Conservation (phyloP, 163 green algal species). For the Chlorella variabilis region DNA sequence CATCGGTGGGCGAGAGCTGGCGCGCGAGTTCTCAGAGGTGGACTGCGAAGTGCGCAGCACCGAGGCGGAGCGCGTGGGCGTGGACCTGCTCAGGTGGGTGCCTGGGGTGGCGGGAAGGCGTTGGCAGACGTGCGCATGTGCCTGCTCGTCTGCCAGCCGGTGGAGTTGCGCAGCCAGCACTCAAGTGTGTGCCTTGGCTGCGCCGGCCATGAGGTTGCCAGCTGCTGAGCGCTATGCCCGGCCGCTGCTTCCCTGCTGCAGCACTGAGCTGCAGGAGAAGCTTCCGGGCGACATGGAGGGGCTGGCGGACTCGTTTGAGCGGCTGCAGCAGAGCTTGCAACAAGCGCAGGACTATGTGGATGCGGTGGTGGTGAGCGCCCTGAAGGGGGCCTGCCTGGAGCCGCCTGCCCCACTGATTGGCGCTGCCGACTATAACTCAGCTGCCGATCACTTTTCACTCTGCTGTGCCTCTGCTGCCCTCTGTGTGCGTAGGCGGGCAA, state of each 20-base stretch:
- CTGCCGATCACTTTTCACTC: too few species aligned
- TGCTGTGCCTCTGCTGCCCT: too few species aligned
- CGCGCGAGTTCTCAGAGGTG: constrained; percentile 92
- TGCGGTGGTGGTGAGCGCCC: constrained; percentile 79
- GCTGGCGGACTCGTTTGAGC: constrained; percentile 69
- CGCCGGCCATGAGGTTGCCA: too few species aligned
- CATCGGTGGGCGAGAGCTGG: constrained; percentile 60
- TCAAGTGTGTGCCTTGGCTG: too few species aligned
- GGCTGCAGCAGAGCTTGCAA: constrained; percentile 74
- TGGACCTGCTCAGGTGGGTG: constrained; percentile 32
- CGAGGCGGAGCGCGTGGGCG: constrained; percentile 77
- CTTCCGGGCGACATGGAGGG: constrained; percentile 78
- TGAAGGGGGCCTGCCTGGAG: too few species aligned
- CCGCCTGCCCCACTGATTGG: not conserved
- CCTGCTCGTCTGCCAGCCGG: too few species aligned
- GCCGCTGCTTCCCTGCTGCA: not conserved
- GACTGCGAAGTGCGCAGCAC: constrained; percentile 77
- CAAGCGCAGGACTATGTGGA: constrained; percentile 82
- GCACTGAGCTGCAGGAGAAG: constrained; percentile 48
- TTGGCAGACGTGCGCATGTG: not conserved
- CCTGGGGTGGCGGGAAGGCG: not conserved
- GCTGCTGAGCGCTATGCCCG: too few species aligned
- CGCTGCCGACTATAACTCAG: too few species aligned
- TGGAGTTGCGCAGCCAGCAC: too few species aligned
- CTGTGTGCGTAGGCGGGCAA: constrained; percentile 61